Conservation (phyloP, 2,329 filamentous ascomycete genomes). For the Aspergillus sojae region DNA sequence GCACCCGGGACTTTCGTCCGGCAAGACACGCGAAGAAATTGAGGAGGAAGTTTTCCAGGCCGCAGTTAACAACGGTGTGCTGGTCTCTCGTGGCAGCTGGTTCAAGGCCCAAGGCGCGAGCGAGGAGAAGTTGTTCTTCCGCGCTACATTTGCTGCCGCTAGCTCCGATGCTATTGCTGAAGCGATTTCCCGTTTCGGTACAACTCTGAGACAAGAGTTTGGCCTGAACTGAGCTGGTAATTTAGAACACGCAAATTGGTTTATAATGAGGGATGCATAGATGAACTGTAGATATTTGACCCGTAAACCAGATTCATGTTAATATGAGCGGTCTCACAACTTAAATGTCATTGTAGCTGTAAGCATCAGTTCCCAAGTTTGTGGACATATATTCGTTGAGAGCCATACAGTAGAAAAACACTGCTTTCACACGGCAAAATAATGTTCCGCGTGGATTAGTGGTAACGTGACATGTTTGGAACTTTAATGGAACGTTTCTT, state of each 20-base stretch:
- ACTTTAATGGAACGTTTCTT: constrained; percentile 23
- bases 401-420: too few species aligned
- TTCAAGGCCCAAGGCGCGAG: constrained; percentile 75
- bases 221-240: constrained; percentile 37
- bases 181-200: constrained; percentile 75
- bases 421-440: constrained; percentile 7
- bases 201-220: constrained; percentile 68
- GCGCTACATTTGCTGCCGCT: constrained; percentile 85
- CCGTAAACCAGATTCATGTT: not conserved
- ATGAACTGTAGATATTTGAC: not conserved
- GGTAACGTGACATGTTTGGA: constrained; percentile 20
- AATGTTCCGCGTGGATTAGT: constrained; percentile 18
- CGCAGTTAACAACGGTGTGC: constrained; percentile 73
- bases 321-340: not conserved
- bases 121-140: constrained; percentile 74
- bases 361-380: not conserved
- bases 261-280: not conserved
- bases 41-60: constrained; percentile 85
- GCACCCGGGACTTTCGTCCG: constrained; percentile 44
- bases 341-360: not conserved
- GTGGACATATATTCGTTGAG: not conserved
- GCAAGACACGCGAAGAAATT: constrained; percentile 52
- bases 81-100: constrained; percentile 86
- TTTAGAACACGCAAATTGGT: not conserved
- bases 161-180: constrained; percentile 69